Base-by-base conservation (phyloP, 2,329 filamentous ascomycete species). In the Stachybotrys chlorohalonatus region DNA sequence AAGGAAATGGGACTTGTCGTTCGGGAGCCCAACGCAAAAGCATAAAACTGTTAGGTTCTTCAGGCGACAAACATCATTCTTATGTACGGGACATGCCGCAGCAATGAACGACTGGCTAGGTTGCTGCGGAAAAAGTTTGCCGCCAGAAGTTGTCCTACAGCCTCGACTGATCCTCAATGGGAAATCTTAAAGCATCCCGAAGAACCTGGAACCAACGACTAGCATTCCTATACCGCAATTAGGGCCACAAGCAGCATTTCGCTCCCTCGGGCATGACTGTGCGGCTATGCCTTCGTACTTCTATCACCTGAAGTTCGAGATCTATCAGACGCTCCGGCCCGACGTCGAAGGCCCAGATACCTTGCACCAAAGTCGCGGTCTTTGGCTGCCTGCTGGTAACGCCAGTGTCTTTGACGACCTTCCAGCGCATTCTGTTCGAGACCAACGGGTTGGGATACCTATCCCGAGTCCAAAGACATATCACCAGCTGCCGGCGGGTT, bases 301-400 rank as follows among this genome's bases (percentile, higher is more conserved):
- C 59, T 86, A 86, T 62, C 83, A 86, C 61, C 64, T 87, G n/a
- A 84, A 81, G 61, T 78, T 87, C 62, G 84, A 87, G 71, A 74
- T 86, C 47, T 86, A 86, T 66, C 69, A 75, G 48, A 75, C 70
- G 57, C 67, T 74, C 50, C 67, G 72, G 52, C 73, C 75, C 5
- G 30, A 59, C 50, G 53, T 53, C 46, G 53, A 52, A 52, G 52
- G 55, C 55, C 13, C 36, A 13, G 8, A 42, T 42, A 2, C 13
- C 36, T 13, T 42, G 31, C 56, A 53, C 56, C 54, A 30, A 24
- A 11, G 55, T 53, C 42, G 57, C 52, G 54, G 68, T 45, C 62
- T 79, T 58, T 86, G 81, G 81, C 61, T 80, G 13, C 83, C 83
- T 1, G 62, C 68, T 8, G 62, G 68, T 17, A 70, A 68, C 51